Conservation (phyloP, 1,284 basidiomycete species). For the Melampsora medusae region DNA sequence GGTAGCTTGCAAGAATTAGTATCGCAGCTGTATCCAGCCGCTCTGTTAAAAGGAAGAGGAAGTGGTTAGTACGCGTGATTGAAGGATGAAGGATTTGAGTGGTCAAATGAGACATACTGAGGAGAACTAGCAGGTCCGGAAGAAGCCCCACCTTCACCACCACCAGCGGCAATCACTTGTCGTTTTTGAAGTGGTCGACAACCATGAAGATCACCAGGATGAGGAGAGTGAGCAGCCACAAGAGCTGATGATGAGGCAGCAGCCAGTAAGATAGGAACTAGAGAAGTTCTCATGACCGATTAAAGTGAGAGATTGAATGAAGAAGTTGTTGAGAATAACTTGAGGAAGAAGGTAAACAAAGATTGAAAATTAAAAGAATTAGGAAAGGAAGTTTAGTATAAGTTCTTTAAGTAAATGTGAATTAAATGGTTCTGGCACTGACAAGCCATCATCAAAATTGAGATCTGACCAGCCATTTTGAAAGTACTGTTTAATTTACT, state of each 20-base stretch:
- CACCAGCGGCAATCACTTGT: slow-evolving; percentile 24
- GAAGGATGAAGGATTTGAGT: not conserved
- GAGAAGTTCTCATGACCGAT: not conserved
- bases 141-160: slow-evolving; percentile 26
- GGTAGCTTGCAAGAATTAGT: slow-evolving; percentile 66
- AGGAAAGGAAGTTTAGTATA: too few species aligned
- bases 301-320: too few species aligned
- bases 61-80: not conserved
- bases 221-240: not conserved
- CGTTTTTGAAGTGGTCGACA: slow-evolving; percentile 44
- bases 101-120: slow-evolving; percentile 10
- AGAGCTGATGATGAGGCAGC: slow-evolving; percentile 4
- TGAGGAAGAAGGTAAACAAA: too few species aligned
- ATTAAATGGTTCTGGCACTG: too few species aligned
- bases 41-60: slow-evolving; percentile 36
- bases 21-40: slow-evolving; percentile 68
- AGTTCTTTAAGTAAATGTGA: too few species aligned
- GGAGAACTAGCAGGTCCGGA: slow-evolving; percentile 31
- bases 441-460: too few species aligned
- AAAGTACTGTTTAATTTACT: too few species aligned
- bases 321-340: too few species aligned
- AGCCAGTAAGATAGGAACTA: not conserved
- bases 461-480: too few species aligned
- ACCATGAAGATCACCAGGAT: slow-evolving; percentile 3
- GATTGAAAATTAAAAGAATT: too few species aligned